Evolutionary conservation across 208 protist species (phyloP), one percentile per base, ranked within the genome.

Genomic region (Strigomonas culicis): DNA sequence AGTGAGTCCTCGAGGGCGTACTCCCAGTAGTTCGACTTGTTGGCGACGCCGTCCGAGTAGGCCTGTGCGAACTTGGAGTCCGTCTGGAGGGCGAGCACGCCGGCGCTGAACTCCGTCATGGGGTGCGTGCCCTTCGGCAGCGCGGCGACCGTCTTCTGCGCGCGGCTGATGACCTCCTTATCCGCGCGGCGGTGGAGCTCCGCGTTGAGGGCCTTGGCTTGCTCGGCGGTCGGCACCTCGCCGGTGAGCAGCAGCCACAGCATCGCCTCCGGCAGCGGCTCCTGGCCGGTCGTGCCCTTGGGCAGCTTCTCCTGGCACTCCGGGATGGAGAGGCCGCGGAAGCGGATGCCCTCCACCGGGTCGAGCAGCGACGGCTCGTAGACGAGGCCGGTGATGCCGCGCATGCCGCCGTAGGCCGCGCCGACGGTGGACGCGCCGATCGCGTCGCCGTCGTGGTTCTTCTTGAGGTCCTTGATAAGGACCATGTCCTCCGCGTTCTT

Each of bases 241-340:
- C 97, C 97, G 31, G 98, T 99, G 32, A 99, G 61, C 34, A 99
- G 88, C 22, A 99, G 89, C 98, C 97, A 99, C 17, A 98, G 78
- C 66, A 98, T 84, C 59, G 77, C 94, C 87, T 99, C 97, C 32
- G 97, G 95, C 21, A 98, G 75, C 60, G 97, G 96, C 80, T 98
- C 90, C 30, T 65, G 50, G 49, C 90, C 90, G 34, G 80, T 85
- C 56, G 63, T 34, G 13, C 89, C 96, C 68, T 97, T 97, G 17
- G 98, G 94, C 61, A 92, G 68, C 63, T 85, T 55, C 82, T 97
- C 94, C 61, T 83, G 84, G 73, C 92, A 96, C 81, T 99, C 92
- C 21, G 96, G 88, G 65, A 99, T 98, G 36, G 95, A 93, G 36
- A 85, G 82, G 59, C 97, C 97, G 65, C 98, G 92, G 85, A 98